Percentiles rank a stretch among this genome's conserved stretches.
Evolutionary conservation across 495 filamentous ascomycete genomes (phyloP).

Genomic region (Talaromyces trachyspermus): DNA sequence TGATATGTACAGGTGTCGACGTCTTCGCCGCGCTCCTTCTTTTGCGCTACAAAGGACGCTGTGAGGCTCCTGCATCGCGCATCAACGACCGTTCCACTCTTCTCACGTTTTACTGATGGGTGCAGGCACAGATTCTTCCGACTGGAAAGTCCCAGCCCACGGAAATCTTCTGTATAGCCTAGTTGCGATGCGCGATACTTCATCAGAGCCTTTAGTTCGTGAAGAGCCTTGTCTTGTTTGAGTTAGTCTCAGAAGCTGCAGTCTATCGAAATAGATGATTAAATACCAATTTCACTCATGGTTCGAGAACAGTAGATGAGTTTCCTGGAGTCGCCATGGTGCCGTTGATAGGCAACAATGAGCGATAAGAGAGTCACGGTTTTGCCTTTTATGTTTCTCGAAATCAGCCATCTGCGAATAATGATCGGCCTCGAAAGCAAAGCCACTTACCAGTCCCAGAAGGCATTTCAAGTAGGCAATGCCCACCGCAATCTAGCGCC

Average conservation of each 20-base stretch:
- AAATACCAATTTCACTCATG: slow-evolving; percentile 32
- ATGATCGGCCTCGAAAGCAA: background rate
- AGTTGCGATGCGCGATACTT: slow-evolving; percentile 83
- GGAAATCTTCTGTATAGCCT: slow-evolving; percentile 83
- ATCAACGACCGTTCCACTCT: slow-evolving; percentile 89
- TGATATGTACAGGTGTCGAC: slow-evolving; percentile 94
- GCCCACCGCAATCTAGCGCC: slow-evolving; percentile 88
- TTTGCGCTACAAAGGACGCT: slow-evolving; percentile 93
- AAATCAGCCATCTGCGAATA: background rate
- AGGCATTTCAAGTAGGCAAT: slow-evolving; percentile 99
- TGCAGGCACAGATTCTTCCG: slow-evolving; percentile 97
- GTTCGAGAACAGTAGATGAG: slow-evolving; percentile 96
- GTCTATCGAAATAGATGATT: slow-evolving; percentile 18
- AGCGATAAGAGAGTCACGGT: slow-evolving; percentile 91
- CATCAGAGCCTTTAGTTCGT: slow-evolving; percentile 88
- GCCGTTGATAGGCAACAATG: slow-evolving; percentile 92
- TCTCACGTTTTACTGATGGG: slow-evolving; percentile 89
- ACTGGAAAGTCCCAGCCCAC: slow-evolving; percentile 86
- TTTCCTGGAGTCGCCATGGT: slow-evolving; percentile 84
- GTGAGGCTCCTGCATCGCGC: slow-evolving; percentile 91
- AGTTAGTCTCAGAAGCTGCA: slow-evolving; percentile 78
- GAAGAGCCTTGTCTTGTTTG: slow-evolving; percentile 78
- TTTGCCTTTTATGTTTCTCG: slow-evolving; percentile 39
- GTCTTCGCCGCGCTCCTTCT: slow-evolving; percentile 88
- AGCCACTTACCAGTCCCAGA: slow-evolving; percentile 76